Conservation (phyloP, 2,329 filamentous ascomycete genomes). For the Stemphylium lycopersici region DNA sequence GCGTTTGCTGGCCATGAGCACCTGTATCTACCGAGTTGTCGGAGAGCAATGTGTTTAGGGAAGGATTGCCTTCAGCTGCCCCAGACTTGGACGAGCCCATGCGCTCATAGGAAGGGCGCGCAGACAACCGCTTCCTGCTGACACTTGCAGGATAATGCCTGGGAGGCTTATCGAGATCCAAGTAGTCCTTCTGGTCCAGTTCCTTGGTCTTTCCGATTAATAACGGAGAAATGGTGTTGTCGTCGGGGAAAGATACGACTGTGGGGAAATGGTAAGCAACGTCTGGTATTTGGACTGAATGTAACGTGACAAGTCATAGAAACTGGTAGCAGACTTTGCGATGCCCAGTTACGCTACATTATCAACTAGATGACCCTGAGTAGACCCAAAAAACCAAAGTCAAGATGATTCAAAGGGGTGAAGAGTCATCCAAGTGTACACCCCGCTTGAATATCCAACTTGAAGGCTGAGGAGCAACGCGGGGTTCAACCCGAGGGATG, state of each 20-base stretch:
- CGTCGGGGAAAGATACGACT: conserved; percentile 57
- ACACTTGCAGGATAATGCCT: conserved; percentile 49
- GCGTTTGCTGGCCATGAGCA: conserved; percentile 33
- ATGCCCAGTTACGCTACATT: background rate
- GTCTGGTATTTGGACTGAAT: conserved; percentile 7
- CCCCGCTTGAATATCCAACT: background rate
- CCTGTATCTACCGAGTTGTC: conserved; percentile 34
- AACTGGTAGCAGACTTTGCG: background rate
- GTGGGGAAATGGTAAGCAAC: conserved; percentile 29
- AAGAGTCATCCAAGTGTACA: background rate
- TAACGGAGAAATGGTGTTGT: conserved; percentile 54
- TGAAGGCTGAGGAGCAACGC: background rate
- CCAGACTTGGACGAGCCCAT: conserved; percentile 30
- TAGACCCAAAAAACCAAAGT: background rate
- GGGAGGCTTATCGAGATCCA: conserved; percentile 47
- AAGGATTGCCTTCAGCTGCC: conserved; percentile 34
- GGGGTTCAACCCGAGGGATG: no score
- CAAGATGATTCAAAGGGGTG: background rate
- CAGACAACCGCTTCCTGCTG: conserved; percentile 51
- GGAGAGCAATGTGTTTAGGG: conserved; percentile 38
- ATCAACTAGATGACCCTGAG: background rate
- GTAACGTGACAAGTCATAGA: background rate
- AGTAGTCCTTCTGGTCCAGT: conserved; percentile 51
- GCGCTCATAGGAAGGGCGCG: conserved; percentile 48
- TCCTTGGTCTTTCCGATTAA: conserved; percentile 55